Base-by-base conservation (phyloP, 495 filamentous ascomycete species). In the Entonaema liquescens region DNA sequence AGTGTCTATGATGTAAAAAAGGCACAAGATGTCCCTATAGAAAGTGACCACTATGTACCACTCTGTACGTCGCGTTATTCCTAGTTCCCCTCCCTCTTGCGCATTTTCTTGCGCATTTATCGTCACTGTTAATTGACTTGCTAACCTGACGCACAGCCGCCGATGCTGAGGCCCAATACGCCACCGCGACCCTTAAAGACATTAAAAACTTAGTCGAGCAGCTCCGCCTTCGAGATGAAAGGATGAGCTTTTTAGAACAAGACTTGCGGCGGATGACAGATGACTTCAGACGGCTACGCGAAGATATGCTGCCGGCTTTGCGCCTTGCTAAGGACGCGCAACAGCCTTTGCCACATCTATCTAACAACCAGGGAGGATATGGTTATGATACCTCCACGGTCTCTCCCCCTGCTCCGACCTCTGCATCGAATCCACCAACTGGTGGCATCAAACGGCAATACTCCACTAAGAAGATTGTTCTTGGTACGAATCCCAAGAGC, bases 1-100 rank as follows among this genome's bases (percentile, higher is more conserved):
- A 91, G 87, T 68, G 93, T 98, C 36, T 99, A 97, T 79, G 94
- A 98, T 75, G 88, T 93, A 70, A 99, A 99, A 82, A 88, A 94
- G 73, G 92, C 91, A 67, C 93, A 98, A 76, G 91, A 93, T 72
- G 88, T 99, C 63, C 91, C 92, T 2, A 89, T 97, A 65, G 95
- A 98, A 68, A 87, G 90, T 25, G 95, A 97, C 70, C 92, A 98
- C 75, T 99, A 97, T 79, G 89, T 98, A 55, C 96, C 95, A 38
- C 86, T 94, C 29, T 94, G 94, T 98, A 89, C 69, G 92, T 85
- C 9, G 42, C 42, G 25, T 56, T 31, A 15, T 47, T 40, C 59
- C 54, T 35, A 13, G 11, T 57, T 35, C 55, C 33, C 52, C 21
- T 29, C 9, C 4, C 35, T 26, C 29, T 21, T 50, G 19, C 23